Evolutionary conservation across 148 eudicot genomes (phyloP).

Genomic region (Persicaria tinctoria): DNA sequence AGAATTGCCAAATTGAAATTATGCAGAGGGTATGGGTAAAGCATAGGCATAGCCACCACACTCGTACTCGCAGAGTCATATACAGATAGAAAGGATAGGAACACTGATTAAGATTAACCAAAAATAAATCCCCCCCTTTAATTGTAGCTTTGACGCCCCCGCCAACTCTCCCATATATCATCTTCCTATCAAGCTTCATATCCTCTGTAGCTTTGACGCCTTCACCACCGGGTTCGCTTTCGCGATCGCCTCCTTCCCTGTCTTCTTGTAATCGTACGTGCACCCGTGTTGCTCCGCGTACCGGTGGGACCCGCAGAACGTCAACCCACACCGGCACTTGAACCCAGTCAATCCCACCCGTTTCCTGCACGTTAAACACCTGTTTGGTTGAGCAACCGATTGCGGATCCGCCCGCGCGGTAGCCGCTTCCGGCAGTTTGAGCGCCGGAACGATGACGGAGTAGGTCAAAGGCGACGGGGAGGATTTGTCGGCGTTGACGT

Average conservation of each 20-base stretch:
- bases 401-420: constrained; percentile 7
- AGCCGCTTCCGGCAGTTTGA: constrained; percentile 1
- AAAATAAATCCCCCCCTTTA: not conserved
- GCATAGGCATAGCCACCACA: no score
- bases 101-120: not conserved
- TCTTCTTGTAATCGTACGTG: constrained; percentile 46
- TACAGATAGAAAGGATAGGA: no score
- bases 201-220: constrained; percentile 45
- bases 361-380: constrained; percentile 46
- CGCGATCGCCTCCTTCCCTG: constrained; percentile 52
- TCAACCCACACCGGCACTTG: constrained; percentile 48
- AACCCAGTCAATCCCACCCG: constrained; percentile 55
- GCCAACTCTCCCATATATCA: not conserved
- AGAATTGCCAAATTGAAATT: no score
- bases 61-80: no score
- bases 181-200: constrained; percentile 10
- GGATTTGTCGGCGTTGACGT: not conserved
- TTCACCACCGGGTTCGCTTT: constrained; percentile 57
- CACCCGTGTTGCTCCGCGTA: constrained; percentile 64
- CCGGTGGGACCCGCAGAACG: constrained; percentile 54
- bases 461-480: not conserved
- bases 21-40: no score
- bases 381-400: constrained; percentile 17
- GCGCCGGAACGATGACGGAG: not conserved
- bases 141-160: no score